Percentiles rank a stretch among this genome's conserved stretches.
phyloP scores from a whole-genome alignment of 176 grass and related monocot species.

The Tuctoria greenei region DNA sequence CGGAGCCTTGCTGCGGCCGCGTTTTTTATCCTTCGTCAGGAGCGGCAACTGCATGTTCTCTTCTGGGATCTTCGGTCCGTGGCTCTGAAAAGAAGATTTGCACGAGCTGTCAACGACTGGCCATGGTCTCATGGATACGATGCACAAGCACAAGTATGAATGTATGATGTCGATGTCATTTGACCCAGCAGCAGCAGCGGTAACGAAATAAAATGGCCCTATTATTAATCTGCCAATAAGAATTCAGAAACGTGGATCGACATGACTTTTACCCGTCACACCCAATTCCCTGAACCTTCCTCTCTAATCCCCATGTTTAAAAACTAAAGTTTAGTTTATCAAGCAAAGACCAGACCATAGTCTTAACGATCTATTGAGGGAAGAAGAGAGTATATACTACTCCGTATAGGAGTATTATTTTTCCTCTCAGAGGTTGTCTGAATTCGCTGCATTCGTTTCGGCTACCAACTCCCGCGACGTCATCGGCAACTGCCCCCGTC shows the following conservation, averaged over 20 bases:
- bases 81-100: slow-evolving; percentile 17
- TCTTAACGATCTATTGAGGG: too few species aligned
- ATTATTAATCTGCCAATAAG: too few species aligned
- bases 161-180: background rate
- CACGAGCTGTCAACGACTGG: background rate
- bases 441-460: background rate
- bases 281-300: slow-evolving; percentile 8
- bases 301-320: background rate
- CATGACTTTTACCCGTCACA: background rate
- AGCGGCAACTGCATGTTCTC: slow-evolving; percentile 32
- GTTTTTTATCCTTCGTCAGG: slow-evolving; percentile 36
- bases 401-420: background rate
- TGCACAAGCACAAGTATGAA: too few species aligned
- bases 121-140: background rate
- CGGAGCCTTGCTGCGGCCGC: slow-evolving; percentile 29
- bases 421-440: background rate
- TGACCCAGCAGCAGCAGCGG: too few species aligned
- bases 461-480: background rate
- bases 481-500: background rate
- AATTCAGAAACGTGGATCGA: background rate
- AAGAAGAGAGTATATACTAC: too few species aligned
- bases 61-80: slow-evolving; percentile 11
- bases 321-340: background rate
- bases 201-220: too few species aligned
- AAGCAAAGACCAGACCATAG: background rate